Base-by-base conservation (phyloP, 177 flowering plant genomes). In the Tripterygium wilfordii region DNA sequence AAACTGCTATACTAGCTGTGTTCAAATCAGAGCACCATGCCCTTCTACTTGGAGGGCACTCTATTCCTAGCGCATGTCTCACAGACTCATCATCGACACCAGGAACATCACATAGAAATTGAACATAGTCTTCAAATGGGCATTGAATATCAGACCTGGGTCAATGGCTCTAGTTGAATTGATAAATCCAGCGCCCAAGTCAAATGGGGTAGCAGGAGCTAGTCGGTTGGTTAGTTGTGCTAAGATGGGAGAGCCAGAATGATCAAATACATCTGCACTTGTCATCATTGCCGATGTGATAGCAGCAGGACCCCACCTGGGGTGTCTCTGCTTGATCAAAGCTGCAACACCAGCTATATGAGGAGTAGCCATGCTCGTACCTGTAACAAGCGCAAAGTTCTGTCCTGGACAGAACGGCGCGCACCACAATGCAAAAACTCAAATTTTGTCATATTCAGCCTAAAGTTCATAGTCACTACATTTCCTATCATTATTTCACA, bases 281-380 rank as follows among this genome's bases (percentile, higher is more conserved):
- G 80, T 70, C 84, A 78, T 75, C 62, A 70, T 66, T 14, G 78
- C 80, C 2, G 84, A 78, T 32, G 62, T 64, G 30, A 78, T 70
- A 2, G 77, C 75, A 0, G 80, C 58, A 19, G 80, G 77, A 44
- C 63, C 66, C 80, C 80, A 78, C 17, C 45, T 23, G 1, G 71
- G 80, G 60, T 78, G 68, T 20, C 53, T 78, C 9, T 78, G 80
- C 57, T 75, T 78, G 51, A 78, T 75, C 35, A 75, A 49, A 5
- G 80, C 84, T 0, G 80, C 78, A 5, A 70, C 60, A 15, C 80
- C 78, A 16, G 84, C 80, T 37, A 75, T 46, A 26, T 75, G 84
- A 23, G 78, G 80, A 2, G 84, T 66, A 18, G 84, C 78, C 84
- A 78, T 78, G 76, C 80, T 78, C 12, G 84, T 75, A 29, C 78